Conservation (phyloP, 2,329 filamentous ascomycete species). For the Aureobasidium namibiae region DNA sequence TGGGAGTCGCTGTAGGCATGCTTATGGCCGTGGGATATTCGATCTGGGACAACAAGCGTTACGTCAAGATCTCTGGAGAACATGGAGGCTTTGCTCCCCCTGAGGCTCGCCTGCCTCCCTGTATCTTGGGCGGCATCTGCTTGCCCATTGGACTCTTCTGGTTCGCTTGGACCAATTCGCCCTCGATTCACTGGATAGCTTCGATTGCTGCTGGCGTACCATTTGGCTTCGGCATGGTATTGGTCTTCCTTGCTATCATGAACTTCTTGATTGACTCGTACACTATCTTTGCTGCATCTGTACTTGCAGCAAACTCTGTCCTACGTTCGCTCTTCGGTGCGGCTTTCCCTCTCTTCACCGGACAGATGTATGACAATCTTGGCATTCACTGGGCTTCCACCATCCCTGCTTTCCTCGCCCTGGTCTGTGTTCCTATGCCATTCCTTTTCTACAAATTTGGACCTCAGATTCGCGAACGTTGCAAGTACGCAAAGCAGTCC, state of each 20-base stretch:
- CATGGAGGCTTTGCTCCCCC: constrained; percentile 52
- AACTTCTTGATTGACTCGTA: constrained; percentile 62
- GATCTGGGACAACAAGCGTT: constrained; percentile 46
- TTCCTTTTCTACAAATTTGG: constrained; percentile 72
- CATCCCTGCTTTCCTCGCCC: constrained; percentile 64
- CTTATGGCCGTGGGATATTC: constrained; percentile 49
- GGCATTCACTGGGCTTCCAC: constrained; percentile 71
- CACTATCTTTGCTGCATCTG: constrained; percentile 68
- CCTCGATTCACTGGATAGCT: constrained; percentile 48
- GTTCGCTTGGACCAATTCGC: constrained; percentile 59
- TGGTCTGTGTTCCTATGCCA: constrained; percentile 65
- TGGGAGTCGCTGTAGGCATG: constrained; percentile 63
- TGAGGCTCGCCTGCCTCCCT: constrained; percentile 56
- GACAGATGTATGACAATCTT: constrained; percentile 46
- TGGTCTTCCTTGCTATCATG: constrained; percentile 57
- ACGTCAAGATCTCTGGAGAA: constrained; percentile 37
- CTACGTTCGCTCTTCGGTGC: constrained; percentile 70
- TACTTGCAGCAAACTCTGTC: constrained; percentile 70
- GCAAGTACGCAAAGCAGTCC: constrained; percentile 62
- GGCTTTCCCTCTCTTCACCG: constrained; percentile 70
- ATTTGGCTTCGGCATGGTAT: constrained; percentile 52
- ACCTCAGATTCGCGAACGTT: constrained; percentile 51
- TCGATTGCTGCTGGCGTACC: constrained; percentile 43
- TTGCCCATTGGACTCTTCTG: constrained; percentile 59
- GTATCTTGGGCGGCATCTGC: constrained; percentile 53